Conservation (phyloP, 768 basidiomycete species). For the Sporobolomyces phaffii region DNA sequence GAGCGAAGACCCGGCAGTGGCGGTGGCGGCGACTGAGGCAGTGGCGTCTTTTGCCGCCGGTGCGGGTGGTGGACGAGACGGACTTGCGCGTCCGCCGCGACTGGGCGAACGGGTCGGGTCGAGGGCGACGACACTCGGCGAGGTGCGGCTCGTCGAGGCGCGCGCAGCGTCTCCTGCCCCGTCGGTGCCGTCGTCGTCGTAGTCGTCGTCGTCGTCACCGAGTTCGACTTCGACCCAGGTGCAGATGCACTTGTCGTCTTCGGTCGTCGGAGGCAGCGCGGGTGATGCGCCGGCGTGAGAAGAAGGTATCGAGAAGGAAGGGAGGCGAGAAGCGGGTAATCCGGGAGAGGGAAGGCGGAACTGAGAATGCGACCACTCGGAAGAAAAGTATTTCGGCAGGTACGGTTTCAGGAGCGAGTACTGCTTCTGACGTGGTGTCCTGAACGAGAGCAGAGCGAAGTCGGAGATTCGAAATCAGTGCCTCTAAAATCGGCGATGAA, state of each 20-base stretch:
- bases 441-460: background rate
- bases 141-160: too few relatives aligned
- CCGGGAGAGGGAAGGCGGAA: slow-evolving; percentile 81
- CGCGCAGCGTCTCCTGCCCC: background rate
- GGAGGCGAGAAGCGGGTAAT: slow-evolving; percentile 54
- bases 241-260: slow-evolving; percentile 46
- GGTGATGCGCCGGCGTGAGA: slow-evolving; percentile 44
- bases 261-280: slow-evolving; percentile 48
- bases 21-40: too few relatives aligned
- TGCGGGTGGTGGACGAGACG: too few relatives aligned
- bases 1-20: background rate
- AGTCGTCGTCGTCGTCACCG: slow-evolving; percentile 43
- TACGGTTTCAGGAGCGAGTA: slow-evolving; percentile 73
- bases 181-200: too few relatives aligned
- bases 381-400: slow-evolving; percentile 83
- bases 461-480: slow-evolving; percentile 12
- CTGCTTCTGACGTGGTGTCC: slow-evolving; percentile 75
- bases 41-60: too few relatives aligned
- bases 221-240: slow-evolving; percentile 31
- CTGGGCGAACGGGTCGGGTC: too few relatives aligned
- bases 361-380: slow-evolving; percentile 94
- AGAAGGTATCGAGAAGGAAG: slow-evolving; percentile 53
- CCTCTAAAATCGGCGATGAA: background rate
- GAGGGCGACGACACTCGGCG: too few relatives aligned
- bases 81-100: too few relatives aligned